Base-by-base conservation (phyloP, 1,139 yeast species). In the Debaryomyces sp. region DNA sequence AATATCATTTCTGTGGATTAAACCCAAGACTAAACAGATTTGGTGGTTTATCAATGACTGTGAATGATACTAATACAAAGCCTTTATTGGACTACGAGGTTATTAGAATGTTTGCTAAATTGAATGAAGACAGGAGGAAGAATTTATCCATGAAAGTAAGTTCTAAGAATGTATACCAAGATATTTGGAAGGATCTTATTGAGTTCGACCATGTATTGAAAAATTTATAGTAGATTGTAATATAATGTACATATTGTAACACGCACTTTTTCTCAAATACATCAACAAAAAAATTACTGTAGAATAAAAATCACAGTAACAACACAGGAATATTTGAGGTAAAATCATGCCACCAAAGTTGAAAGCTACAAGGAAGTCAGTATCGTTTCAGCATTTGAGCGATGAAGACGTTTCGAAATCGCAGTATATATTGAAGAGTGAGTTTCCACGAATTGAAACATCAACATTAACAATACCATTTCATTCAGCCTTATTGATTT, bases 1-100 rank as follows among this genome's bases (percentile, higher is more conserved):
- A 85, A 53, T 77, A 75, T 47, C 95, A 89, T 53, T 68, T 72
- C 51, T 86, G 89, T 50, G 97, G 97, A 0, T 72, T 94, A 54
- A 94, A 92, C 61, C 96, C 97, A 2, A 75, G 82, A 53, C 71
- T 84, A 69, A 87, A 87, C 60, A 71, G 92, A 44, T 70, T 81
- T 46, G 82, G 85, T 2, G 80, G 80, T n/a, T 56, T 76, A 36
- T 60, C 67, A 12, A 59, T 71, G 52, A 57, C 69, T 2, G 65
- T 58, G n/a, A 66, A 68, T 42, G 75, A 73, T 32, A 61, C 69
- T 26, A 71, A 73, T 49, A 60, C 74, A 46, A 81, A 84, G 54
- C 87, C 87, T 0, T 68, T 86, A 46, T 74, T 87, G 49, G 92
- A 87, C 56, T 80, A 76, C 53, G 82, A 78, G 39, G 71, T 85